Conservation (phyloP, 1,284 basidiomycete genomes). For the Phaffia rhodozyma region DNA sequence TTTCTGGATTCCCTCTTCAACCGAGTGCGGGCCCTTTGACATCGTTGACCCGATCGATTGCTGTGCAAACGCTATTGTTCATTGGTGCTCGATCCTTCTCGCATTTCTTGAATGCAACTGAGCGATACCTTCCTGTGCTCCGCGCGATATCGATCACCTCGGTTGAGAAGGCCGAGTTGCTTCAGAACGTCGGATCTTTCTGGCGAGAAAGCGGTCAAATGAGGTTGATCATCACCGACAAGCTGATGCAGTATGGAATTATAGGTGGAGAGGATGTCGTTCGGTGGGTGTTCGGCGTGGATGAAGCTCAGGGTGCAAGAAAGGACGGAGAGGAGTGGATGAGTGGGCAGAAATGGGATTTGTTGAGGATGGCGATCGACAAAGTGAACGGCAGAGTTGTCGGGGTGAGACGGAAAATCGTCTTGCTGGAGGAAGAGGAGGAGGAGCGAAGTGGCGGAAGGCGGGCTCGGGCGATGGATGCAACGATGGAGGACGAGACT, state of each 20-base stretch:
- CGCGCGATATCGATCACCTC: conserved; percentile 53
- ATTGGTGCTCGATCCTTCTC: conserved; percentile 94
- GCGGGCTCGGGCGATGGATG: conserved; percentile 39
- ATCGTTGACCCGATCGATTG: conserved; percentile 57
- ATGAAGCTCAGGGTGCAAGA: conserved; percentile 22
- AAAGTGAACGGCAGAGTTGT: conserved; percentile 78
- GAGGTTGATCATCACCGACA: conserved; percentile 86
- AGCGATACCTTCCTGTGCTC: conserved; percentile 83
- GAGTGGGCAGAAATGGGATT: conserved; percentile 63
- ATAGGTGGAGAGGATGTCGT: conserved; percentile 89
- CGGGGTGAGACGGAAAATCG: conserved; percentile 58
- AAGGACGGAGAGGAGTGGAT: conserved; percentile 37
- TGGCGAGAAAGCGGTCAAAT: conserved; percentile 74
- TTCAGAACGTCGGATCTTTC: conserved; percentile 57
- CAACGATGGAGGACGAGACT: conserved; percentile 25
- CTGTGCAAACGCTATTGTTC: conserved; percentile 77
- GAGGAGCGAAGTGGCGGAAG: conserved; percentile 65
- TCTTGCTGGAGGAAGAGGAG: conserved; percentile 65
- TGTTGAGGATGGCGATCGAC: conserved; percentile 61
- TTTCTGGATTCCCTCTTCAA: conserved; percentile 48
- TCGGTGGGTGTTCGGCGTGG: conserved; percentile 60
- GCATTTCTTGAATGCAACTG: conserved; percentile 93
- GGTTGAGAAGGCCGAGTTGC: conserved; percentile 46
- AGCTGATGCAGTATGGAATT: conserved; percentile 96
- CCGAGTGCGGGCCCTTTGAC: conserved; percentile 44